Percentiles rank a stretch among this genome's conserved stretches.
phyloP scores from a whole-genome alignment of 208 protist genomes.

The Trichomonas vaginalis region DNA sequence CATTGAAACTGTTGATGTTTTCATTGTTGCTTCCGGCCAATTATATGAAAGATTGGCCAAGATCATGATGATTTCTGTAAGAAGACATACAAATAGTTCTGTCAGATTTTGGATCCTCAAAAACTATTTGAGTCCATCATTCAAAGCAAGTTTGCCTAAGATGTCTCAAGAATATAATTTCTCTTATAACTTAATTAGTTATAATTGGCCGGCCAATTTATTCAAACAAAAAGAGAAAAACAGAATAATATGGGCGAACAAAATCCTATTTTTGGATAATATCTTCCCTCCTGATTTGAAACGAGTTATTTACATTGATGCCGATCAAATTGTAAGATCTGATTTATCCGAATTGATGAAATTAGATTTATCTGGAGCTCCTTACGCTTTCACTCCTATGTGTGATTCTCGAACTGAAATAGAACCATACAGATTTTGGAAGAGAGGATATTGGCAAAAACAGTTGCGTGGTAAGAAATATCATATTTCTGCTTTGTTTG shows the following conservation, averaged over 20 bases:
- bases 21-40: background rate
- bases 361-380: conserved; percentile 69
- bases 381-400: conserved; percentile 87
- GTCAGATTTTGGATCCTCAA: conserved; percentile 98
- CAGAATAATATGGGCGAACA: conserved; percentile 94
- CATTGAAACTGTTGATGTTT: background rate
- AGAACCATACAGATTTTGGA: conserved; percentile 53
- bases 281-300: conserved; percentile 85
- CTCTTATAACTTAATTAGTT: conserved; percentile 71
- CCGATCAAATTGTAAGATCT: conserved; percentile 71
- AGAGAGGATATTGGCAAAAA: conserved; percentile 22
- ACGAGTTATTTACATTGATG: conserved; percentile 90
- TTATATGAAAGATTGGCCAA: conserved; percentile 1
- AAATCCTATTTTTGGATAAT: conserved; percentile 97
- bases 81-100: conserved; percentile 19
- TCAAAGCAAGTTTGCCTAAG: conserved; percentile 61
- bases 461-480: conserved; percentile 35
- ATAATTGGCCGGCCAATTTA: conserved; percentile 92
- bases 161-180: conserved; percentile 69
- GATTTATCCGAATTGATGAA: conserved; percentile 79
- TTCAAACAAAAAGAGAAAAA: conserved; percentile 80
- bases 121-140: conserved; percentile 83
- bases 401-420: conserved; percentile 72
- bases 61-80: conserved; percentile 13
- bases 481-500: conserved; percentile 46